Conservation (phyloP, 805 yeast species). For the Maudiozyma bulderi region DNA sequence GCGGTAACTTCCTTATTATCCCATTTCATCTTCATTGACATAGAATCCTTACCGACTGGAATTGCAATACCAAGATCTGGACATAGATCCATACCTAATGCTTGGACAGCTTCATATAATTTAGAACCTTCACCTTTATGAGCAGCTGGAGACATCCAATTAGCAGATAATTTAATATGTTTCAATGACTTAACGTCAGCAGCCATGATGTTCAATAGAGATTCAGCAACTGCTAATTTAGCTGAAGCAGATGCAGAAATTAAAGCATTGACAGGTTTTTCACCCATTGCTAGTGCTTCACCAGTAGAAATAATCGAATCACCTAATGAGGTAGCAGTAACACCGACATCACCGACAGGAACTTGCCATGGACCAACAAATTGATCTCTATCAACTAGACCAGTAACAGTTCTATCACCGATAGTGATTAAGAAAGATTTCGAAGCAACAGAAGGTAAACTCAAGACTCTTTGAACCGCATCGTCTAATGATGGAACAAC, state of each 20-base stretch:
- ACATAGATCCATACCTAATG: slow-evolving; percentile 88
- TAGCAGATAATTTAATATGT: slow-evolving; percentile 81
- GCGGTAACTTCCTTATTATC: slow-evolving; percentile 83
- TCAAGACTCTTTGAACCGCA: slow-evolving; percentile 73
- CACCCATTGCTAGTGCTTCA: slow-evolving; percentile 97
- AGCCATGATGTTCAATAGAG: slow-evolving; percentile 77
- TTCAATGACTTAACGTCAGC: slow-evolving; percentile 74
- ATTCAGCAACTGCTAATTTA: slow-evolving; percentile 91
- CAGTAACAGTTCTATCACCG: slow-evolving; percentile 97
- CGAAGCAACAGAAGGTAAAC: slow-evolving; percentile 89
- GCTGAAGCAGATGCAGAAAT: slow-evolving; percentile 87
- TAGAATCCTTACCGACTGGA: slow-evolving; percentile 98
- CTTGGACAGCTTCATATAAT: slow-evolving; percentile 93
- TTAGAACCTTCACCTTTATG: slow-evolving; percentile 94
- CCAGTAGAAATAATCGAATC: slow-evolving; percentile 65
- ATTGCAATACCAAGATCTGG: slow-evolving; percentile 85
- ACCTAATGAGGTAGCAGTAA: slow-evolving; percentile 84
- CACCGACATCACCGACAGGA: slow-evolving; percentile 97
- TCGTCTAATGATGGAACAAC: slow-evolving; percentile 39
- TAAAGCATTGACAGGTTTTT: slow-evolving; percentile 82
- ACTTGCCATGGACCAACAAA: slow-evolving; percentile 99
- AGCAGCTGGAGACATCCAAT: slow-evolving; percentile 98
- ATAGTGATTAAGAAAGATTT: slow-evolving; percentile 93
- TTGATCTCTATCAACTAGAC: slow-evolving; percentile 93
- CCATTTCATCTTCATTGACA: slow-evolving; percentile 99